phyloP scores from a whole-genome alignment of 306 rosid genomes.

The Gastrolobium bilobum region DNA sequence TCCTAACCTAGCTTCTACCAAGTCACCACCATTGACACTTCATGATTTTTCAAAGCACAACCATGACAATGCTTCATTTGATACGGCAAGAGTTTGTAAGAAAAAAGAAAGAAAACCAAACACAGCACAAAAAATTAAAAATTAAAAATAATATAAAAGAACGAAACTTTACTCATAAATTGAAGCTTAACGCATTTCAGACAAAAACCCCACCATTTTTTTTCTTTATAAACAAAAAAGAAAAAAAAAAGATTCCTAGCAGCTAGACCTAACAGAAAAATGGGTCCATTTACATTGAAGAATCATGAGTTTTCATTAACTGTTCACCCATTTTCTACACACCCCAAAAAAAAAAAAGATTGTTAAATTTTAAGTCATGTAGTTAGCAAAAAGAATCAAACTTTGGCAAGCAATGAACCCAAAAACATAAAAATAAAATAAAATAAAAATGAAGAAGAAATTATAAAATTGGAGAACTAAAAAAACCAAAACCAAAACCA shows the following conservation, averaged over 20 bases:
- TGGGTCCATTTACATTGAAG: constrained; percentile 44
- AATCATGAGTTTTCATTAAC: constrained; percentile 23
- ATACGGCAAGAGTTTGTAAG: constrained; percentile 25
- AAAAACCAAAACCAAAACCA: neutral
- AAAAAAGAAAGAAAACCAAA: neutral
- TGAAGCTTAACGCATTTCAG: constrained; percentile 20
- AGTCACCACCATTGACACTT: constrained; percentile 35
- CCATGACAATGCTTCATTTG: constrained; percentile 39
- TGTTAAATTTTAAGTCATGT: constrained; percentile 2
- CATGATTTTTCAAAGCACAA: constrained; percentile 40
- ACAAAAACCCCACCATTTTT: constrained; percentile 34
- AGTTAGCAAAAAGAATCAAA: constrained; percentile 42
- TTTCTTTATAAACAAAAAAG: constrained; percentile 9
- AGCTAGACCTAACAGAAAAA: constrained; percentile 51
- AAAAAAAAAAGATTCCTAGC: constrained; percentile 28
- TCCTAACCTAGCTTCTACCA: constrained; percentile 17
- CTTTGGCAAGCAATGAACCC: neutral
- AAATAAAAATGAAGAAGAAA: neutral
- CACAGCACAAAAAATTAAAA: neutral
- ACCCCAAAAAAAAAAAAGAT: constrained; percentile 25
- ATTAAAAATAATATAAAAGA: neutral
- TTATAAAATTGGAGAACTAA: neutral
- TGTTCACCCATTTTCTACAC: constrained; percentile 41
- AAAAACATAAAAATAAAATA: neutral
- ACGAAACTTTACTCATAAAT: constrained; percentile 30